Evolutionary conservation across 139 green algal genomes (phyloP).

Genomic region (Chlamydomonas incerta): DNA sequence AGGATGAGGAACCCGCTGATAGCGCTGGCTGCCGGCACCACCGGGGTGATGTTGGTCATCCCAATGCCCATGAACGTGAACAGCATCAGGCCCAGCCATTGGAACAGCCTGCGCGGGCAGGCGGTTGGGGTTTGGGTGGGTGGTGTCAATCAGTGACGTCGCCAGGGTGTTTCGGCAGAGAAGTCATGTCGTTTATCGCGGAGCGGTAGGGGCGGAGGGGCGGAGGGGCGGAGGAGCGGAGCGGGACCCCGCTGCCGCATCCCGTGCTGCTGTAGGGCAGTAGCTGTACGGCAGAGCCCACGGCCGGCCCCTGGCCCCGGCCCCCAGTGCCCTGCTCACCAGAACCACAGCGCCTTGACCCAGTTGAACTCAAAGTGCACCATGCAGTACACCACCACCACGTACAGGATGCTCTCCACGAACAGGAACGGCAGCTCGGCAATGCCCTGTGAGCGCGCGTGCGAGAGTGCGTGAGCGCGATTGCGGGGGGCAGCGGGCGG

Average conservation of each 20-base stretch:
- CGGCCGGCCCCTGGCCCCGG: too few species aligned
- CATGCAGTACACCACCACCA: constrained; percentile 57
- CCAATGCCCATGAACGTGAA: constrained; percentile 49
- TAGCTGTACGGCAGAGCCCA: too few species aligned
- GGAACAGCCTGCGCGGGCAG: constrained; percentile 1
- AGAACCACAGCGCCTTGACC: constrained; percentile 24
- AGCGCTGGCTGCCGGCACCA: constrained; percentile 27
- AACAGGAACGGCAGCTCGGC: constrained; percentile 63
- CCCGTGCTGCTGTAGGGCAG: too few species aligned
- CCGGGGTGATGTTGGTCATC: constrained; percentile 20
- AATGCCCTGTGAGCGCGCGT: constrained; percentile 11
- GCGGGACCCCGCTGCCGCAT: too few species aligned
- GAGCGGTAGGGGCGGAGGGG: too few species aligned
- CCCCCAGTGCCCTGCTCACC: not conserved
- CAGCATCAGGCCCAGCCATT: constrained; percentile 34
- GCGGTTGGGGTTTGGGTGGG: too few species aligned
- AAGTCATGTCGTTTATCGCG: too few species aligned
- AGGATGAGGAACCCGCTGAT: constrained; percentile 14
- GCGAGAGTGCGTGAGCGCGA: too few species aligned
- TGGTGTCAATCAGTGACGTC: too few species aligned
- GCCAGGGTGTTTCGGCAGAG: too few species aligned
- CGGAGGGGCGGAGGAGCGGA: too few species aligned
- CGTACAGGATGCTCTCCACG: constrained; percentile 59
- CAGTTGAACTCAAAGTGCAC: constrained; percentile 47
- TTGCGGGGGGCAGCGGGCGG: too few species aligned